A percentile compares a stretch with the other conserved stretches of the same genome.
Evolutionary conservation across 1,284 basidiomycete genomes (phyloP).

Genomic region (Salmacisia buchloeana): DNA sequence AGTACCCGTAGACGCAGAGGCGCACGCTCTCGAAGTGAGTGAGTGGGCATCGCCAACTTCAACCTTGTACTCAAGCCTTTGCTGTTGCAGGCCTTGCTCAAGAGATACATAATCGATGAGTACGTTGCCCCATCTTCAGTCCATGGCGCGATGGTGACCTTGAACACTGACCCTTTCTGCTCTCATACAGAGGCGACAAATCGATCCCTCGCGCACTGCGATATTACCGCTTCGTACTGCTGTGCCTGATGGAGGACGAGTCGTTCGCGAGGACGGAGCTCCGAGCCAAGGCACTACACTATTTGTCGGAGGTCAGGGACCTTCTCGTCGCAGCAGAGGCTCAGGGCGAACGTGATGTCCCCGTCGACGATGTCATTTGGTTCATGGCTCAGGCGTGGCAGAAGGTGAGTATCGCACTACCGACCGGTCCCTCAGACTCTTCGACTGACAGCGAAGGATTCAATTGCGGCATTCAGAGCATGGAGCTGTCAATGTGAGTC

Average conservation of each 20-base stretch:
- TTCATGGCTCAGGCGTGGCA: neutral
- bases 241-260: neutral
- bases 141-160: neutral
- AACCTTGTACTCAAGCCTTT: neutral
- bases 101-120: neutral
- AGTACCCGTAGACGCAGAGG: neutral
- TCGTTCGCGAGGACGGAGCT: neutral
- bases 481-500: slow-evolving; percentile 1
- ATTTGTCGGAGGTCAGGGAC: neutral
- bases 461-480: neutral
- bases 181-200: neutral
- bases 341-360: neutral
- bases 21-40: neutral
- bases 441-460: neutral
- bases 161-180: neutral
- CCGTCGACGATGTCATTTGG: neutral
- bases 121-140: neutral
- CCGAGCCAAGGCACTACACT: neutral
- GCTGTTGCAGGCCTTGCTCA: neutral
- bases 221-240: neutral
- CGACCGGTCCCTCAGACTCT: neutral
- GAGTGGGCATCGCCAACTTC: neutral
- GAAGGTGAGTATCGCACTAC: neutral
- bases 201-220: slow-evolving; percentile 1
- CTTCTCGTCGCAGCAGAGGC: neutral